A percentile compares a stretch with the other conserved stretches of the same genome.
phyloP scores from a whole-genome alignment of 371 early-diverging fungal genomes.

The Quaeritorhiza haematococci region DNA sequence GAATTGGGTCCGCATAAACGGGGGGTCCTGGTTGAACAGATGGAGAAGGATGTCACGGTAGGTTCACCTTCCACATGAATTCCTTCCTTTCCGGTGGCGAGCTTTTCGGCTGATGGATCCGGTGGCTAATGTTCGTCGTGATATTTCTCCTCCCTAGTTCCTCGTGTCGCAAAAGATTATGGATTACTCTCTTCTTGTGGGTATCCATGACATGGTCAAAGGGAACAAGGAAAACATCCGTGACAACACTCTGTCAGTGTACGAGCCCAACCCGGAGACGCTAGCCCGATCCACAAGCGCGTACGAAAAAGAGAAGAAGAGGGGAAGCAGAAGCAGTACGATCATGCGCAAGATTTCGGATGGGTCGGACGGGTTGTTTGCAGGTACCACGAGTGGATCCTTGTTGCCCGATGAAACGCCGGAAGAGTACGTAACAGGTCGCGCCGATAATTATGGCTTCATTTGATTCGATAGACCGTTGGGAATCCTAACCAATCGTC shows the following conservation, averaged over 20 bases:
- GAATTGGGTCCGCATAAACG: conserved; percentile 82
- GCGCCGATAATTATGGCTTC: no score
- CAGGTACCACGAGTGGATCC: neutral
- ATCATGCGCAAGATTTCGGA: conserved; percentile 11
- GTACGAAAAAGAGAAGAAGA: neutral
- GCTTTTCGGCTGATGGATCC: neutral
- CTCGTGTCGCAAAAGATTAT: conserved; percentile 79
- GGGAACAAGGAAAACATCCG: conserved; percentile 85
- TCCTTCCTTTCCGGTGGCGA: neutral
- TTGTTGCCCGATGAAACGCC: conserved; percentile 30
- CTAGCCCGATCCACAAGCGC: neutral
- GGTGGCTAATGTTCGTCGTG: neutral
- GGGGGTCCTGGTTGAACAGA: conserved; percentile 68
- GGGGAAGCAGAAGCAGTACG: neutral
- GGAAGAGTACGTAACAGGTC: conserved; percentile 30
- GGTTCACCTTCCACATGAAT: neutral
- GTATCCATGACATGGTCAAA: conserved; percentile 75
- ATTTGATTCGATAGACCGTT: no score
- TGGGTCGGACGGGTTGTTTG: conserved; percentile 3
- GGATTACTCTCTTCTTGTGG: conserved; percentile 94
- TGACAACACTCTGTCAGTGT: conserved; percentile 77
- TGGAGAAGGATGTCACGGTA: conserved; percentile 73
- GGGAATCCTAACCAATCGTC: neutral
- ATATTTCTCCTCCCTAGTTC: conserved; percentile 51
- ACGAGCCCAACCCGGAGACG: conserved; percentile 34